These are phyloP conservation scores for Haplosporangium gracile DNA, from an alignment of 192 early-diverging fungal species.

Conservation along the genomic window DNA sequence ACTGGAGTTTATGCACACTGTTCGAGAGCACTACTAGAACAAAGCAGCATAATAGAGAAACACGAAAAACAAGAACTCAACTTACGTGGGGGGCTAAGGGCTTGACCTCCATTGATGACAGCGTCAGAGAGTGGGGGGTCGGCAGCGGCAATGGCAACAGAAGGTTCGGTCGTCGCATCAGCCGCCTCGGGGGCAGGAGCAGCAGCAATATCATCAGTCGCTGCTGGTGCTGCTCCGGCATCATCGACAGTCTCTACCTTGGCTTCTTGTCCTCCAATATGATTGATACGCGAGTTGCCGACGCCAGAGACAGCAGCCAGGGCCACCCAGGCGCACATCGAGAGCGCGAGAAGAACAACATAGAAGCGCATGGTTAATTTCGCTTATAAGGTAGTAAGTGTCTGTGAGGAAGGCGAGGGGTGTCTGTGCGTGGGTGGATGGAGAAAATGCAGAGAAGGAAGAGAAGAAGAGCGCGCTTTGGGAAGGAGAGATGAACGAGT, in stretches of 20 bases:
- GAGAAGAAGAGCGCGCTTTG: background rate
- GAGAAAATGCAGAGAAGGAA: background rate
- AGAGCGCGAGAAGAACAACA: slow-evolving; percentile 19
- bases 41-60: background rate
- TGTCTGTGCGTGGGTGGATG: background rate
- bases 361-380: slow-evolving; percentile 21
- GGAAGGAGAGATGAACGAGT: background rate
- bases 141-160: background rate
- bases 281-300: background rate
- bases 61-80: background rate
- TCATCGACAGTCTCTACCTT: background rate
- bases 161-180: background rate
- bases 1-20: background rate
- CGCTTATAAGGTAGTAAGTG: background rate
- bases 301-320: slow-evolving; percentile 2
- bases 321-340: slow-evolving; percentile 30
- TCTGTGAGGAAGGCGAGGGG: background rate
- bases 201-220: background rate
- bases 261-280: background rate
- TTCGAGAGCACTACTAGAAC: background rate
- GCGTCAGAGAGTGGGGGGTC: slow-evolving; percentile 1
- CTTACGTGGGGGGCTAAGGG: background rate
- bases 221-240: background rate
- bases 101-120: background rate
- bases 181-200: background rate